These are phyloP conservation scores for Piedraia hortae DNA, from an alignment of 2,329 filamentous ascomycete species.

Conservation along the genomic window DNA sequence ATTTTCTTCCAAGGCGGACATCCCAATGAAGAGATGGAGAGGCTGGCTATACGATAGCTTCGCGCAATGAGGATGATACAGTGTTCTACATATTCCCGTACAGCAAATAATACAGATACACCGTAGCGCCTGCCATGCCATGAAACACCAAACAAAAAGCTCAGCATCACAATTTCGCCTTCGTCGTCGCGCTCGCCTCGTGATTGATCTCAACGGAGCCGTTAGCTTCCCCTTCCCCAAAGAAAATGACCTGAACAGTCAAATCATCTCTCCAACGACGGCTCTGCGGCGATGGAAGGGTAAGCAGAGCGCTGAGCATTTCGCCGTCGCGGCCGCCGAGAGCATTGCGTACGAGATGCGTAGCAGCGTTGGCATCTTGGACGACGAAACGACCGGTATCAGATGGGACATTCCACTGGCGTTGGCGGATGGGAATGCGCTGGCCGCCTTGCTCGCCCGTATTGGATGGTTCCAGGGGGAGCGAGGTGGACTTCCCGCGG, in stretches of 20 bases:
- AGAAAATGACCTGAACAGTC: conserved; percentile 96
- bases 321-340: conserved; percentile 81
- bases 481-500: conserved; percentile 16
- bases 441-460: conserved; percentile 31
- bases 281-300: conserved; percentile 71
- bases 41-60: no score
- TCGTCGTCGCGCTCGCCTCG: conserved; percentile 57
- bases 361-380: conserved; percentile 86
- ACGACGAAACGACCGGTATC: conserved; percentile 67
- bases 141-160: no score
- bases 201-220: conserved; percentile 62
- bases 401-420: conserved; percentile 66
- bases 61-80: no score
- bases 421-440: conserved; percentile 60
- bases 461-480: conserved; percentile 49
- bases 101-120: no score
- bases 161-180: no score
- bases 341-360: conserved; percentile 82
- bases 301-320: conserved; percentile 76
- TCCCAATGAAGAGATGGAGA: no score
- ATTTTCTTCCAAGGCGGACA: no score
- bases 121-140: no score
- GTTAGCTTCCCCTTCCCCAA: conserved; percentile 50
- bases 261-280: conserved; percentile 82
- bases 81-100: no score